phyloP scores from a whole-genome alignment of 768 basidiomycete species.

The Mycena galopus region DNA sequence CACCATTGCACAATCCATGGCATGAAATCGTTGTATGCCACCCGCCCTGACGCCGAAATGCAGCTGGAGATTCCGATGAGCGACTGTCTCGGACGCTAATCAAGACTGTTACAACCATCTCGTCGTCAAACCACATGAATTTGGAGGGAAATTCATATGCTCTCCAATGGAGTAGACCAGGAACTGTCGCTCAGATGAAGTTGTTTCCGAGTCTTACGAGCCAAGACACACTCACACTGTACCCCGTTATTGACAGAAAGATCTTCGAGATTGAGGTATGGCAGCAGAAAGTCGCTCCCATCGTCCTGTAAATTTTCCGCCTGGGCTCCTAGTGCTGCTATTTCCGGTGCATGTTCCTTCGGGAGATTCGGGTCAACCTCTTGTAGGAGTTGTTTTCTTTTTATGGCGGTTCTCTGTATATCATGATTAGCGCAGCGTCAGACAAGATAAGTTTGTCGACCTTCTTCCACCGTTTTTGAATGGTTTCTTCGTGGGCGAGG shows the following conservation, averaged over 20 bases:
- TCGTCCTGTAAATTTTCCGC: neutral
- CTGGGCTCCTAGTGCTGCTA: neutral
- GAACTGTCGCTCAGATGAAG: neutral
- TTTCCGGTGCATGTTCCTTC: conserved; percentile 17
- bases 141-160: conserved; percentile 14
- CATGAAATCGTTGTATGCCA: conserved; percentile 10
- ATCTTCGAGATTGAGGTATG: conserved; percentile 31
- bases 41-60: conserved; percentile 15
- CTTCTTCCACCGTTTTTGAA: conserved; percentile 29
- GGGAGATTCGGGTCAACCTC: conserved; percentile 1
- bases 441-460: neutral
- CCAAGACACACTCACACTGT: neutral
- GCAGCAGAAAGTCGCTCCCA: neutral
- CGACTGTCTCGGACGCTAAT: neutral
- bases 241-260: conserved; percentile 23
- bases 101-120: neutral
- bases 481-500: neutral
- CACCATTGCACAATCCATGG: conserved; percentile 14
- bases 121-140: conserved; percentile 18
- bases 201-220: too few relatives aligned
- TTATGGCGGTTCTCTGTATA: neutral
- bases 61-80: neutral
- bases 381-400: conserved; percentile 3
- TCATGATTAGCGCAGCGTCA: neutral
- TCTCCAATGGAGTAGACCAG: conserved; percentile 18